These are phyloP conservation scores for Dendrocalamus latiflorus DNA, from an alignment of 202 grass and related monocot genomes.

Conservation along the genomic window DNA sequence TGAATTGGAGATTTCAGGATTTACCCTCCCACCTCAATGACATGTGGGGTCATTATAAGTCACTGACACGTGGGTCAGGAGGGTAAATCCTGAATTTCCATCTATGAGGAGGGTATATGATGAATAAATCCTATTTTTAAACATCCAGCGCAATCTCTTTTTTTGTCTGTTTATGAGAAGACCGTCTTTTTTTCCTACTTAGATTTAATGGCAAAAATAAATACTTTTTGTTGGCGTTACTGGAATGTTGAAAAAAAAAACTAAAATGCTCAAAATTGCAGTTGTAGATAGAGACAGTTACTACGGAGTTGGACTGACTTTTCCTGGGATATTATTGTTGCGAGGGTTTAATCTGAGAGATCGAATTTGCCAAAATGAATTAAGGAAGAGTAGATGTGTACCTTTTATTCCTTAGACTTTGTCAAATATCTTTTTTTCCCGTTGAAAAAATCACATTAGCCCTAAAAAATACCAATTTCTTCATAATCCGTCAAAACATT, in stretches of 20 bases:
- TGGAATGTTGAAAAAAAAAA: no score
- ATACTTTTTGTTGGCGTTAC: not conserved
- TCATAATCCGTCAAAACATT: not conserved
- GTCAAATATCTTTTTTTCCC: not conserved
- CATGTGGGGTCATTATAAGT: no score
- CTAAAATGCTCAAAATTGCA: not conserved
- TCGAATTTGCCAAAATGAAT: not conserved
- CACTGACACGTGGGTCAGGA: no score
- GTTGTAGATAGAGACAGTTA: not conserved
- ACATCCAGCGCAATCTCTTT: not conserved
- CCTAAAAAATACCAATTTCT: not conserved
- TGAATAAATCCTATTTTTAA: no score
- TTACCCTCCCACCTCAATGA: no score
- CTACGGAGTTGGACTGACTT: not conserved
- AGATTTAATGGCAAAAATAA: not conserved
- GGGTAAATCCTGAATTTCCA: no score
- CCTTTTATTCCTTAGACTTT: not conserved
- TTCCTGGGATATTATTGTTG: not conserved
- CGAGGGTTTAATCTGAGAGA: not conserved
- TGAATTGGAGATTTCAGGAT: no score
- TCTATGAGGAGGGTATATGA: no score
- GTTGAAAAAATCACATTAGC: not conserved
- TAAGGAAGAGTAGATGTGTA: not conserved
- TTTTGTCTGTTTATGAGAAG: not conserved
- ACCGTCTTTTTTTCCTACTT: not conserved